Conservation (phyloP, 2,329 filamentous ascomycete genomes). For the Neofusicoccum sp. region DNA sequence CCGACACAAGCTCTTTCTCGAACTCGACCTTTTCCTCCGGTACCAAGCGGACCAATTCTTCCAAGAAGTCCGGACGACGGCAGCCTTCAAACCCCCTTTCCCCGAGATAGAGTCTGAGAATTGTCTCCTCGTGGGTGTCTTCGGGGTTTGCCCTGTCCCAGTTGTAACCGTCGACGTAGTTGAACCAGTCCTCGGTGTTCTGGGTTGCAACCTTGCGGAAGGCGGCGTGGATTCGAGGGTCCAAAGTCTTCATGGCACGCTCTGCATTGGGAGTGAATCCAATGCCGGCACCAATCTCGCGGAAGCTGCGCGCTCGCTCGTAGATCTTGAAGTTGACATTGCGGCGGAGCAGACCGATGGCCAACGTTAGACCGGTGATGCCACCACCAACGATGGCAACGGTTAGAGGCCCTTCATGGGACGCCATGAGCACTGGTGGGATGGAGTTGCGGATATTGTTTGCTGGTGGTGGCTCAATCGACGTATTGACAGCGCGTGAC, state of each 20-base stretch:
- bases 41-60: constrained; percentile 21
- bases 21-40: constrained; percentile 21
- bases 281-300: constrained; percentile 32
- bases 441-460: background rate
- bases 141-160: background rate
- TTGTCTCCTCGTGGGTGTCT: constrained; percentile 23
- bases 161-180: constrained; percentile 23
- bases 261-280: constrained; percentile 22
- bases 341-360: constrained; percentile 31
- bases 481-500: no score
- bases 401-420: background rate
- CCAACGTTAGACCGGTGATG: constrained; percentile 33
- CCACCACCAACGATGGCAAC: constrained; percentile 32
- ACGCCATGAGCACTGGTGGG: background rate
- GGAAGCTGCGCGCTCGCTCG: constrained; percentile 30
- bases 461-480: no score
- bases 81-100: constrained; percentile 25
- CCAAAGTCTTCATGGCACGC: background rate
- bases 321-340: constrained; percentile 32
- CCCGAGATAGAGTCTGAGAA: constrained; percentile 25
- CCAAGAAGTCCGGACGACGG: constrained; percentile 21
- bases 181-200: constrained; percentile 15
- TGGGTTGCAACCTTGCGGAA: background rate
- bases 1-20: constrained; percentile 21
- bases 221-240: background rate